Conservation (phyloP, 805 yeast species). For the Wickerhamiella lipophila region DNA sequence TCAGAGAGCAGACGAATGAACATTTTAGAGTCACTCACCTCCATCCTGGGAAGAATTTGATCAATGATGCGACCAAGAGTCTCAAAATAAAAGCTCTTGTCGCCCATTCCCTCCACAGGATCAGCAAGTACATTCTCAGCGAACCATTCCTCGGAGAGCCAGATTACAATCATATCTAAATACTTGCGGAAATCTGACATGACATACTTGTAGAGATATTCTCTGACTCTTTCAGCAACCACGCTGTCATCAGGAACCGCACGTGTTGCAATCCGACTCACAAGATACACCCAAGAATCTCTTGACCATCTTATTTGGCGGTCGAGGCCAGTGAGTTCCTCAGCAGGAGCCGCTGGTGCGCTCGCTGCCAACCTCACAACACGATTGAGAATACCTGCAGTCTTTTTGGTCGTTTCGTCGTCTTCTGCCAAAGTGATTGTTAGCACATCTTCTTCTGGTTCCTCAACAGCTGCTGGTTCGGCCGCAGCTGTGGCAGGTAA, state of each 20-base stretch:
- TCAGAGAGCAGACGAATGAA: slow-evolving; percentile 79
- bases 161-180: slow-evolving; percentile 65
- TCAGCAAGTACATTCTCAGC: slow-evolving; percentile 47
- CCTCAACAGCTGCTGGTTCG: not conserved
- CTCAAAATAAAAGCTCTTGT: slow-evolving; percentile 61
- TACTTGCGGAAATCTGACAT: slow-evolving; percentile 58
- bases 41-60: slow-evolving; percentile 71
- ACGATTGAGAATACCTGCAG: not conserved
- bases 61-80: slow-evolving; percentile 69
- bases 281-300: slow-evolving; percentile 63
- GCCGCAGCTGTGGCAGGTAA: not conserved
- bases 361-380: not conserved
- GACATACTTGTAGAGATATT: slow-evolving; percentile 58
- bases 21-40: slow-evolving; percentile 62
- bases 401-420: slow-evolving; percentile 28
- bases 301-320: slow-evolving; percentile 34
- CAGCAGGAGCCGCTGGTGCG: not conserved
- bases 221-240: slow-evolving; percentile 44
- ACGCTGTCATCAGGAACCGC: slow-evolving; percentile 38
- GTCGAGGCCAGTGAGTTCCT: slow-evolving; percentile 2
- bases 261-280: slow-evolving; percentile 69
- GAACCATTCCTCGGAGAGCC: slow-evolving; percentile 96
- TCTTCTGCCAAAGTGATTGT: not conserved
- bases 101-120: slow-evolving; percentile 69
- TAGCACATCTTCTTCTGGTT: not conserved